These are phyloP conservation scores for Croton setiger DNA, from an alignment of 441 rosid genomes.

Conservation along the genomic window DNA sequence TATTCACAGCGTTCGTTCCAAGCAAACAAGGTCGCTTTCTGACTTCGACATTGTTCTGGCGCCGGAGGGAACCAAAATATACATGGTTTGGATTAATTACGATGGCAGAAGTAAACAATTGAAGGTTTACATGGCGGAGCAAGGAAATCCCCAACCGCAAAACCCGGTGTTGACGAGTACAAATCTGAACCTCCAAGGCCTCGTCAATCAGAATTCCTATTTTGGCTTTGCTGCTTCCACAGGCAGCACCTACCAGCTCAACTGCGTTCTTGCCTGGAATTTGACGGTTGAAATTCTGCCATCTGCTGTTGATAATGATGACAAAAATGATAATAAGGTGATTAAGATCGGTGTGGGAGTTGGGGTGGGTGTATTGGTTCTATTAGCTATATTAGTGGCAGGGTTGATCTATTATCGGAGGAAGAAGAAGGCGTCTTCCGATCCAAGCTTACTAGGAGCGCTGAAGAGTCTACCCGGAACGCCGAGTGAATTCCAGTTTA, in stretches of 20 bases:
- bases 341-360: slow-evolving; percentile 24
- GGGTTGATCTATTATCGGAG: slow-evolving; percentile 17
- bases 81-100: slow-evolving; percentile 45
- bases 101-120: slow-evolving; percentile 29
- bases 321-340: background rate
- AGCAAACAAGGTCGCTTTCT: slow-evolving; percentile 27
- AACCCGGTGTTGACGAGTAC: slow-evolving; percentile 30
- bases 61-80: slow-evolving; percentile 22
- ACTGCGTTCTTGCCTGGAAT: slow-evolving; percentile 50
- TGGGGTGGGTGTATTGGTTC: slow-evolving; percentile 21
- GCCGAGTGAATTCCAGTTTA: slow-evolving; percentile 50
- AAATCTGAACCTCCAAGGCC: slow-evolving; percentile 33
- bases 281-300: slow-evolving; percentile 39
- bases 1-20: slow-evolving; percentile 40
- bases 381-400: slow-evolving; percentile 15
- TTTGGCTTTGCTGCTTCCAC: slow-evolving; percentile 56
- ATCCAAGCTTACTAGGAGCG: slow-evolving; percentile 36
- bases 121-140: slow-evolving; percentile 39
- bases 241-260: slow-evolving; percentile 35
- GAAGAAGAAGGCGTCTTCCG: slow-evolving; percentile 25
- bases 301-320: background rate
- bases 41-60: slow-evolving; percentile 31
- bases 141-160: slow-evolving; percentile 20
- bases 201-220: slow-evolving; percentile 39
- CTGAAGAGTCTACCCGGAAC: slow-evolving; percentile 51